phyloP scores from a whole-genome alignment of 148 eudicot species.

The Arctostaphylos glauca region DNA sequence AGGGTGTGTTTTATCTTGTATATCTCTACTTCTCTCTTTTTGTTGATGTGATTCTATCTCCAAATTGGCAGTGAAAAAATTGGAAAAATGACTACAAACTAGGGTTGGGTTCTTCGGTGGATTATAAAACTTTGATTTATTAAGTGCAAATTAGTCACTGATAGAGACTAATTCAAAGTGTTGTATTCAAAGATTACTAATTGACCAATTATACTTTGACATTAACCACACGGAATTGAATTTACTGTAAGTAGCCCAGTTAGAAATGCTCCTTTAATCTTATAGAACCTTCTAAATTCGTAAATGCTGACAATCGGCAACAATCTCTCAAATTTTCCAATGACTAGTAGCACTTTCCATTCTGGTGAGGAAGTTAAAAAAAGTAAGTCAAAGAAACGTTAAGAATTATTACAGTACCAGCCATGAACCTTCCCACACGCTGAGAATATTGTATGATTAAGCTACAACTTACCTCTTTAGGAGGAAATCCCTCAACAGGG shows the following conservation, averaged over 20 bases:
- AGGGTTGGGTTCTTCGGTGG: neutral
- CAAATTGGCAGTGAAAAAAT: neutral
- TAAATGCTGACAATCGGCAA: neutral
- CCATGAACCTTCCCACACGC: neutral
- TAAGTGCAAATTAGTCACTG: neutral
- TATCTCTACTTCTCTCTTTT: too few relatives aligned
- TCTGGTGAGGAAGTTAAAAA: neutral
- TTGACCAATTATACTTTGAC: neutral
- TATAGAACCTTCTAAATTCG: neutral
- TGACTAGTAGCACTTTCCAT: neutral
- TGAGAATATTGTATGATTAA: neutral
- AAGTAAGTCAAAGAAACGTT: neutral
- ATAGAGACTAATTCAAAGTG: neutral
- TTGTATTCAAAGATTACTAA: neutral
- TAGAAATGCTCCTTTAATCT: neutral
- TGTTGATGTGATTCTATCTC: neutral
- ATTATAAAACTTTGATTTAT: neutral
- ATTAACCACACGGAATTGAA: neutral
- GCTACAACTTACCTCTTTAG: constrained; percentile 63
- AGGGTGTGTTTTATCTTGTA: too few relatives aligned
- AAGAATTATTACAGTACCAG: neutral
- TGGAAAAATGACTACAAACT: neutral
- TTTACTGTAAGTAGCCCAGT: neutral
- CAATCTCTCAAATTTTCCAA: neutral
- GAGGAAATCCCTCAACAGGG: constrained; percentile 47